Evolutionary conservation across 176 grass and related monocot species (phyloP), one percentile per base, ranked within the genome.

Genomic region (Urochloa ruziziensis): DNA sequence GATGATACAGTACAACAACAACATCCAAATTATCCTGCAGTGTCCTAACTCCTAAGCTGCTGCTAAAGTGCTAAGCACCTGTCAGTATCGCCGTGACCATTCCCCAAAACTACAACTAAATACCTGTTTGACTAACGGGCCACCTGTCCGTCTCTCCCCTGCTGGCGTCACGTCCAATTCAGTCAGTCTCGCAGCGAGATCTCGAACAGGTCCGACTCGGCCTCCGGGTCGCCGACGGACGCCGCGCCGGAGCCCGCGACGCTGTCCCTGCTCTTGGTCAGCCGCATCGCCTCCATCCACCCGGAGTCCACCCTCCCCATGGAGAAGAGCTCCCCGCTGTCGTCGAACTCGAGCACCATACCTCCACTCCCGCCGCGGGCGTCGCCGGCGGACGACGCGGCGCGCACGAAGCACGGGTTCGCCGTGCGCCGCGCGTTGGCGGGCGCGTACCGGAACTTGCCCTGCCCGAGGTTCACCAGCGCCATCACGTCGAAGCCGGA

Each of bases 271-370:
- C 82, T 74, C 39, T 86, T 91, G 89, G 84, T 86, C 36, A 23
- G 52, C 82, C 68, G 82, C 8, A 53, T 51, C 3, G 70, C 32
- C 3, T 96, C 88, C 10, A 86, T 77, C 93, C 93, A 98, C 11
- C 83, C 79, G 14, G 88, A 89, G 87, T 97, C 92, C 2, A 93
- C 90, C 29, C 91, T 74, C 9, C 91, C 97, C 86, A 99, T 85
- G 42, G 97, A 99, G 94, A 99, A 99, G 2, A 99, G 91, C 30
- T 99, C 97, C 6, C 88, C 93, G 84, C 97, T 99, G 62, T 96
- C 91, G 76, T 99, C 93, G 75, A 79, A 94, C 58, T 89, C 83
- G 10, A 92, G 66, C 2, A 37, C 83, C 18, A 74, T 29, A 51
- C 74, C 3, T 0, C 56, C n/a, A 10, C 67, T 10, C 21, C 43